Conservation (phyloP, 495 filamentous ascomycete genomes). For the Daldinia vernicosa region DNA sequence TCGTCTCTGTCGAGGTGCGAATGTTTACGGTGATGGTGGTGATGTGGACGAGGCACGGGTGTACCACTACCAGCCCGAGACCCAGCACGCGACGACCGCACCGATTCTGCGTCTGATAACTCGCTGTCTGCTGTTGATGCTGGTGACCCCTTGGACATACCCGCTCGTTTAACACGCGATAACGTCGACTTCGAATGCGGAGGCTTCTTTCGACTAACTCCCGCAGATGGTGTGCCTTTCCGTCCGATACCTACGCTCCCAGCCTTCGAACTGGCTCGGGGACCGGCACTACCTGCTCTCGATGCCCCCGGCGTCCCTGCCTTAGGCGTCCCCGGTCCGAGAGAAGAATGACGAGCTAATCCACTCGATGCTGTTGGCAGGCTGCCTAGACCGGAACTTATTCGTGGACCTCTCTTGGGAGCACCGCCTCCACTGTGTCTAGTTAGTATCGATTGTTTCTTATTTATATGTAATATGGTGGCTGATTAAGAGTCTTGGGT, state of each 20-base stretch:
- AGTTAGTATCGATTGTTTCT: constrained; percentile 17
- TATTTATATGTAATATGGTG: constrained; percentile 4
- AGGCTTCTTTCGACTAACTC: constrained; percentile 60
- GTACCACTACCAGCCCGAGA: constrained; percentile 57
- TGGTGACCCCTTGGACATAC: constrained; percentile 66
- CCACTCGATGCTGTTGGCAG: constrained; percentile 75
- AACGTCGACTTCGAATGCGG: constrained; percentile 65
- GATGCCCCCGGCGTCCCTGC: constrained; percentile 67
- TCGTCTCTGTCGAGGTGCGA: constrained; percentile 48
- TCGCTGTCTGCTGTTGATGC: constrained; percentile 67
- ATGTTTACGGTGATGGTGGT: constrained; percentile 55
- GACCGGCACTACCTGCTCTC: constrained; percentile 77
- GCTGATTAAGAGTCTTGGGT: constrained; percentile 1
- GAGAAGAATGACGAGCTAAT: constrained; percentile 78
- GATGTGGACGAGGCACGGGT: constrained; percentile 54
- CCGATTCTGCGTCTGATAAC: constrained; percentile 71
- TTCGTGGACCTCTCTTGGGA: constrained; percentile 75
- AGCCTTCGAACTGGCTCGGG: constrained; percentile 65
- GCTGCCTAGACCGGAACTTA: constrained; percentile 70
- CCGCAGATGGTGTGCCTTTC: constrained; percentile 74
- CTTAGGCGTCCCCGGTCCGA: constrained; percentile 89
- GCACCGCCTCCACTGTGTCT: constrained; percentile 53
- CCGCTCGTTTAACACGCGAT: constrained; percentile 60
- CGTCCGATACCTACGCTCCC: constrained; percentile 47
- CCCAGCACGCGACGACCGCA: constrained; percentile 53